These are phyloP conservation scores for Chamaenerion angustifolium DNA, from an alignment of 345 rosid species.

Conservation along the genomic window DNA sequence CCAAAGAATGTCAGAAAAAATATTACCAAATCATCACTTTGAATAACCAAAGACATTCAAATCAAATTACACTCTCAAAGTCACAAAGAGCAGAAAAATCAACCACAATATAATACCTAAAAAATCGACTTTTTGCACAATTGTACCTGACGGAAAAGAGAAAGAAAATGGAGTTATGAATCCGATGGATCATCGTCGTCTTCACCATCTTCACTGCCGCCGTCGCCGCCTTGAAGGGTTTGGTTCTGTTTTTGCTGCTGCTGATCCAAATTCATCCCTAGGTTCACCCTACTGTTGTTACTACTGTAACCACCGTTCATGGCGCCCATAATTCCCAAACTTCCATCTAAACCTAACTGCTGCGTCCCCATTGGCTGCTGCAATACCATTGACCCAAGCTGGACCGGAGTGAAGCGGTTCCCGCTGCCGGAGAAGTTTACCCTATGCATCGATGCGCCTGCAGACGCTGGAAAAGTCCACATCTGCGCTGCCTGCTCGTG, in stretches of 20 bases:
- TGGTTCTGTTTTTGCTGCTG: slow-evolving; percentile 31
- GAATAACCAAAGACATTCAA: too few relatives aligned
- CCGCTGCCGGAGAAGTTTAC: slow-evolving; percentile 51
- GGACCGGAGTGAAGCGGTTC: slow-evolving; percentile 38
- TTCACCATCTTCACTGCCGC: slow-evolving; percentile 6
- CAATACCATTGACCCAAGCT: slow-evolving; percentile 50
- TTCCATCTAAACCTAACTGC: slow-evolving; percentile 47
- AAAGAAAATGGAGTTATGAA: too few relatives aligned
- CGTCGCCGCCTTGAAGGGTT: slow-evolving; percentile 1
- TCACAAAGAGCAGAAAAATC: too few relatives aligned
- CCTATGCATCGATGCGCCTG: slow-evolving; percentile 29
- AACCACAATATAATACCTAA: not conserved
- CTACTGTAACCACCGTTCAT: slow-evolving; percentile 12
- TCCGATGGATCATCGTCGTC: slow-evolving; percentile 5
- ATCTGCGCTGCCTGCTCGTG: slow-evolving; percentile 28
- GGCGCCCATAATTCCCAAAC: slow-evolving; percentile 35
- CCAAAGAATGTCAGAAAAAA: too few relatives aligned
- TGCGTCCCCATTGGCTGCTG: slow-evolving; percentile 49
- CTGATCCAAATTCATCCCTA: slow-evolving; percentile 51
- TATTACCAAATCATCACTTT: too few relatives aligned
- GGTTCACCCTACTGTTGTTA: slow-evolving; percentile 18
- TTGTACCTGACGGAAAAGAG: not conserved
- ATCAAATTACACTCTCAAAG: too few relatives aligned
- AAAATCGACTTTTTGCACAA: too few relatives aligned
- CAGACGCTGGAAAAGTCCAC: slow-evolving; percentile 51